Conservation (phyloP, 495 filamentous ascomycete species). For the Daldinia concentrica region DNA sequence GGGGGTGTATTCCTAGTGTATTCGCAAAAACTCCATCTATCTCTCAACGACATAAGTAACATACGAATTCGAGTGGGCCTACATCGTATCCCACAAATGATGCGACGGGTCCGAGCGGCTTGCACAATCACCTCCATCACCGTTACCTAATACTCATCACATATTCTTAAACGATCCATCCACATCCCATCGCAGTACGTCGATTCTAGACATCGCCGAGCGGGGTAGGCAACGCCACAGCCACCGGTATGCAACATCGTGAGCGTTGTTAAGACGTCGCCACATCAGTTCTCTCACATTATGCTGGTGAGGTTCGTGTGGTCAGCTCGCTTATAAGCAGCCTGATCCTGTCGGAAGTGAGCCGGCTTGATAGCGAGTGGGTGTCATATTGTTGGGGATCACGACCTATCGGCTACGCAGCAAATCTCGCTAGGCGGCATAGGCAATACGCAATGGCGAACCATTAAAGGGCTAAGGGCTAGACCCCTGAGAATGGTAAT, state of each 20-base stretch:
- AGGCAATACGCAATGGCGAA: background rate
- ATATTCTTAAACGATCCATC: background rate
- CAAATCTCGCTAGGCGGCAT: background rate
- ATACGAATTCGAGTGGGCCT: background rate
- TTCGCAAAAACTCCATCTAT: background rate
- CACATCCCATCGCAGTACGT: background rate
- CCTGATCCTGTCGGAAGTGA: background rate
- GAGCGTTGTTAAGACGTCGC: background rate
- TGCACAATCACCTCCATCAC: constrained; percentile 1
- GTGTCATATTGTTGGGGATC: constrained; percentile 3
- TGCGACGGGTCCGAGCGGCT: constrained; percentile 8
- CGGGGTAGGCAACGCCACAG: constrained; percentile 24
- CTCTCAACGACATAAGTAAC: constrained; percentile 16
- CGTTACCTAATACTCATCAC: constrained; percentile 7
- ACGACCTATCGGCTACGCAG: background rate
- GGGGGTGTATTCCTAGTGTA: constrained; percentile 31
- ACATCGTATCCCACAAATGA: constrained; percentile 18
- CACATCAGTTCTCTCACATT: constrained; percentile 12
- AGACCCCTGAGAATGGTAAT: background rate
- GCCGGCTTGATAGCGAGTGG: background rate
- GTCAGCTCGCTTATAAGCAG: background rate
- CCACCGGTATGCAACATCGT: constrained; percentile 17
- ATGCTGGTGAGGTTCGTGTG: background rate
- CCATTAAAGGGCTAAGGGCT: background rate
- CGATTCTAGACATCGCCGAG: constrained; percentile 7